Conservation (phyloP, 495 filamentous ascomycete genomes). For the Extremus antarcticus region DNA sequence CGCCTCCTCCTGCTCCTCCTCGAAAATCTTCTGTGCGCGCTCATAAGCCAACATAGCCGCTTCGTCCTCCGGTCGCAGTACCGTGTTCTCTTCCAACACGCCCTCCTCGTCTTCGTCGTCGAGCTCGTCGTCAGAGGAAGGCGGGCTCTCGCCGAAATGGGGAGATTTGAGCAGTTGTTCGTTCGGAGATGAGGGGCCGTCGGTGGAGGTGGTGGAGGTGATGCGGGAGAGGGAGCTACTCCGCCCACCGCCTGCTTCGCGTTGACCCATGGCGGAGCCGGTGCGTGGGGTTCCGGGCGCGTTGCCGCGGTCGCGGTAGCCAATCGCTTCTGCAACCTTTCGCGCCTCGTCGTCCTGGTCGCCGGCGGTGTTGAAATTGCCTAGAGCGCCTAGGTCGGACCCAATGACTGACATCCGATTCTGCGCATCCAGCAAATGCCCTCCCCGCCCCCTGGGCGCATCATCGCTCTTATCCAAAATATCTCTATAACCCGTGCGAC, state of each 20-base stretch:
- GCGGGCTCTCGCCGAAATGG: background rate
- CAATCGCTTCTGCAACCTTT: constrained; percentile 20
- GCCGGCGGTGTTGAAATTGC: constrained; percentile 6
- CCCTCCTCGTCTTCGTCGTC: constrained; percentile 8
- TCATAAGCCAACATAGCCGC: constrained; percentile 18
- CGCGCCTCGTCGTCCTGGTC: constrained; percentile 17
- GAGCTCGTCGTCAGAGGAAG: background rate
- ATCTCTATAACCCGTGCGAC: constrained; percentile 65
- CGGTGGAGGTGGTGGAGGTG: background rate
- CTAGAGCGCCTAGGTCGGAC: constrained; percentile 7
- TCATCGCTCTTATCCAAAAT: constrained; percentile 54
- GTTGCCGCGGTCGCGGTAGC: constrained; percentile 1
- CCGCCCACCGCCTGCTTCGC: background rate
- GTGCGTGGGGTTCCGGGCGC: background rate
- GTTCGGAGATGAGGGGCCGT: background rate
- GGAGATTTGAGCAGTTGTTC: constrained; percentile 13
- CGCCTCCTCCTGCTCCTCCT: constrained; percentile 18
- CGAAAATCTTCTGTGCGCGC: constrained; percentile 14
- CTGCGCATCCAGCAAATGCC: constrained; percentile 15
- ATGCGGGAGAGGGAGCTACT: constrained; percentile 6
- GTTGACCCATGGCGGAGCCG: background rate
- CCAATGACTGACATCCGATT: constrained; percentile 6
- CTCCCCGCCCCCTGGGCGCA: constrained; percentile 12
- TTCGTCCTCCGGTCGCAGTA: constrained; percentile 15
- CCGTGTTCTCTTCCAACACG: background rate